Evolutionary conservation across 306 rosid species (phyloP).

Genomic region (Quercus aquifolioides): DNA sequence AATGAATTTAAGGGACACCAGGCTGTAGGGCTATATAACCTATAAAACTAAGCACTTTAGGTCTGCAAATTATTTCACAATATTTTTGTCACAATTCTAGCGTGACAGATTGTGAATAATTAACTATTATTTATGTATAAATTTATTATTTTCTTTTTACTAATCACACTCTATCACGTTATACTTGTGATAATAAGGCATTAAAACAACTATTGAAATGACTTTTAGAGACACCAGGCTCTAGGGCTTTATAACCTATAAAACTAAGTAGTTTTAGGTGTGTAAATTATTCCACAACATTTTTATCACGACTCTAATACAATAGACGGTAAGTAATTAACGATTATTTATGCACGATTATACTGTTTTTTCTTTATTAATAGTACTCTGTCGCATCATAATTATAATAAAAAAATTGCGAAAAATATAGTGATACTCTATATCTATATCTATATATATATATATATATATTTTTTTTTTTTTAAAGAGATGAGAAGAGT

Average conservation of each 20-base stretch:
- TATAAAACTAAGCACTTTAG: too few relatives aligned
- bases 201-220: too few relatives aligned
- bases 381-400: accelerated
- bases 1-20: too few relatives aligned
- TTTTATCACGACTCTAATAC: accelerated
- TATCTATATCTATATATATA: too few relatives aligned
- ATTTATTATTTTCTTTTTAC: accelerated
- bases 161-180: accelerated
- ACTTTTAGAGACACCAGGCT: too few relatives aligned
- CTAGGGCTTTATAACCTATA: too few relatives aligned
- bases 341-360: accelerated
- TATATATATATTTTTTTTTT: too few relatives aligned
- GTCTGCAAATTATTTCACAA: accelerated
- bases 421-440: too few relatives aligned
- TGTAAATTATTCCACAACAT: accelerated
- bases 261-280: accelerated
- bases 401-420: too few relatives aligned
- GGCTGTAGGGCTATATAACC: too few relatives aligned
- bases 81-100: accelerated
- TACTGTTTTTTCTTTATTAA: accelerated
- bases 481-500: background rate
- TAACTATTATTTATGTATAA: accelerated
- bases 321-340: accelerated
- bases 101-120: accelerated
- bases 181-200: too few relatives aligned